Conservation (phyloP, 2,329 filamentous ascomycete genomes). For the Aspergillus ruber region DNA sequence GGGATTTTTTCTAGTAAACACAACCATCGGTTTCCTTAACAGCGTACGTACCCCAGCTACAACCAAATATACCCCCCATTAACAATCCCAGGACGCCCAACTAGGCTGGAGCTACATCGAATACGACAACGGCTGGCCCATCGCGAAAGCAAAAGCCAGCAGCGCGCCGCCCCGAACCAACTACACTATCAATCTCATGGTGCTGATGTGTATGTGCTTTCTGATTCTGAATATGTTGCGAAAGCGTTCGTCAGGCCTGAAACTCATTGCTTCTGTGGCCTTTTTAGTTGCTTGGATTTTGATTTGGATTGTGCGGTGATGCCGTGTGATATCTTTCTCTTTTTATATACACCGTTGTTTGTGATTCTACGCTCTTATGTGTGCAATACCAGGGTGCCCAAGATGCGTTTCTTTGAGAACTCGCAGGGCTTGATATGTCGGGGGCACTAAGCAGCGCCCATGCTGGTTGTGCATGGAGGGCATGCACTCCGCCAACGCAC, state of each 20-base stretch:
- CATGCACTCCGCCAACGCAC: too few relatives aligned
- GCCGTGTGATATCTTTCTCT: not conserved
- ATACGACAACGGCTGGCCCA: constrained; percentile 34
- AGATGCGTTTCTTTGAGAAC: too few relatives aligned
- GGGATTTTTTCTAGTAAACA: constrained; percentile 19
- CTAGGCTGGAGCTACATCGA: constrained; percentile 34
- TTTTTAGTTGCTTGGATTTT: constrained; percentile 6
- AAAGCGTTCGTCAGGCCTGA: not conserved
- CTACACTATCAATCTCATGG: constrained; percentile 1
- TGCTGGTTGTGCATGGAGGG: too few relatives aligned
- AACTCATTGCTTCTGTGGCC: constrained; percentile 3
- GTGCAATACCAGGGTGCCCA: too few relatives aligned
- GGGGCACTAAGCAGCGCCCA: too few relatives aligned
- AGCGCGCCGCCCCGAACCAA: not conserved
- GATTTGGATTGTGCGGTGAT: constrained; percentile 4
- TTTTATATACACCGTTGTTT: too few relatives aligned
- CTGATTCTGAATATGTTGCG: constrained; percentile 4
- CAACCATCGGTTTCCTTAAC: constrained; percentile 22
- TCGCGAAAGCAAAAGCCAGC: constrained; percentile 7
- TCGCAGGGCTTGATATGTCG: too few relatives aligned
- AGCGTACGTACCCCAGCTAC: constrained; percentile 14
- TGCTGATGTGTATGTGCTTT: constrained; percentile 13
- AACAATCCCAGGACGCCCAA: constrained; percentile 22
- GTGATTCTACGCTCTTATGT: too few relatives aligned
- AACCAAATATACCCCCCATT: not conserved